A percentile compares a stretch with the other conserved stretches of the same genome.
Conservation (phyloP, 768 basidiomycete genomes). For the Mycena metata region DNA sequence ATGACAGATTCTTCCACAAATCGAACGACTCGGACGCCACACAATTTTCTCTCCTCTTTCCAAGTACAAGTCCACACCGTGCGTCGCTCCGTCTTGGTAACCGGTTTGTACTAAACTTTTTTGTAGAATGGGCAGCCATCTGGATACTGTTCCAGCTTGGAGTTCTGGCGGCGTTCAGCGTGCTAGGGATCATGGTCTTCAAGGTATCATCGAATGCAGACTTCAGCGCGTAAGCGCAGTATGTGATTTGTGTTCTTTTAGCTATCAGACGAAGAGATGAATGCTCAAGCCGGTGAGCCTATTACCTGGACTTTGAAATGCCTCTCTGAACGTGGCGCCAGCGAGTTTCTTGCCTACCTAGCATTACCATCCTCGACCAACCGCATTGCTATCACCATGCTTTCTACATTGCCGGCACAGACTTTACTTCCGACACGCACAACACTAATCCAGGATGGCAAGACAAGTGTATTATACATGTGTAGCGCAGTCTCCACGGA, state of each 20-base stretch:
- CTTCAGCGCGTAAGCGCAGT: constrained; percentile 25
- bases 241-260: constrained; percentile 41
- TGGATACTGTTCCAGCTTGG: constrained; percentile 88
- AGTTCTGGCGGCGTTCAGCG: constrained; percentile 80
- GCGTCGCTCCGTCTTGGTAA: constrained; percentile 40
- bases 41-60: constrained; percentile 85
- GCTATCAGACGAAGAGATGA: constrained; percentile 72
- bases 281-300: constrained; percentile 77
- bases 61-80: constrained; percentile 80
- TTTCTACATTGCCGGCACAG: constrained; percentile 17
- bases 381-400: constrained; percentile 27
- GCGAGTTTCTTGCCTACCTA: constrained; percentile 75
- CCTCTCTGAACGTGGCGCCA: constrained; percentile 38
- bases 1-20: constrained; percentile 96
- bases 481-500: constrained; percentile 8
- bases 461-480: constrained; percentile 29
- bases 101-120: not conserved
- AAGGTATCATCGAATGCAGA: constrained; percentile 61
- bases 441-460: constrained; percentile 30
- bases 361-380: constrained; percentile 35
- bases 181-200: constrained; percentile 88
- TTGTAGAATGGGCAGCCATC: constrained; percentile 83
- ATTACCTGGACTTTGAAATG: not conserved
- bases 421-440: not conserved
- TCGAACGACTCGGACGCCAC: constrained; percentile 94